Conservation (phyloP, 768 basidiomycete genomes). For the Thelephora ganbajun region DNA sequence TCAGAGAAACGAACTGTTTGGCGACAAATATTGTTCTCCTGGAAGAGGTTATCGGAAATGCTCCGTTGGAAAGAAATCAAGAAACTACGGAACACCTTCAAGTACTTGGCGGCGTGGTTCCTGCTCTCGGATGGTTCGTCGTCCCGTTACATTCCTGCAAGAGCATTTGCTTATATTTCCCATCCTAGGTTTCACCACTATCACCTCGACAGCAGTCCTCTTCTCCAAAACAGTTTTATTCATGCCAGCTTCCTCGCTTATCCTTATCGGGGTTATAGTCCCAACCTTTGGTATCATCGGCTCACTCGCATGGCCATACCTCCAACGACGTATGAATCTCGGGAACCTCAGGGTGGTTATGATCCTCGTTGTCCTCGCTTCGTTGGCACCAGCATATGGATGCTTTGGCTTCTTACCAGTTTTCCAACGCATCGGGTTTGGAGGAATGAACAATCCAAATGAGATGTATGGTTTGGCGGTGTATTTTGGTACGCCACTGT, state of each 20-base stretch:
- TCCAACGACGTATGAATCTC: conserved; percentile 55
- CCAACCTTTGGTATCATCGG: conserved; percentile 71
- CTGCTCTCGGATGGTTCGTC: conserved; percentile 75
- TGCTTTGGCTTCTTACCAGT: conserved; percentile 62
- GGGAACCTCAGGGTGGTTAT: conserved; percentile 57
- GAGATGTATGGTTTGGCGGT: conserved; percentile 82
- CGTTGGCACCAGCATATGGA: conserved; percentile 64
- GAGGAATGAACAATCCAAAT: conserved; percentile 61
- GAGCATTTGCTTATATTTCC: not conserved
- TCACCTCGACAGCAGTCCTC: conserved; percentile 82
- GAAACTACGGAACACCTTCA: conserved; percentile 71
- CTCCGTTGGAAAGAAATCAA: conserved; percentile 59
- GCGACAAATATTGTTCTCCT: conserved; percentile 53
- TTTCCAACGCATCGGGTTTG: conserved; percentile 37
- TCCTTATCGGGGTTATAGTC: conserved; percentile 68
- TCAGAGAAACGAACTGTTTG: conserved; percentile 18
- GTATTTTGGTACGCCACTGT: conserved; percentile 54
- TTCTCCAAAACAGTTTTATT: conserved; percentile 83
- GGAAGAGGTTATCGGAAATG: conserved; percentile 67
- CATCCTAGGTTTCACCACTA: conserved; percentile 72
- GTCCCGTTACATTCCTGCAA: not conserved
- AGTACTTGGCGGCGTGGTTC: conserved; percentile 89
- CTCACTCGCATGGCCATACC: conserved; percentile 63
- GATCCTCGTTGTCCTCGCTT: conserved; percentile 50
- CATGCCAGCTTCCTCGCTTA: conserved; percentile 66